A percentile compares a stretch with the other conserved stretches of the same genome.
These are phyloP conservation scores for Colletotrichum sublineola DNA, from an alignment of 2,329 filamentous ascomycete species.

Conservation along the genomic window DNA sequence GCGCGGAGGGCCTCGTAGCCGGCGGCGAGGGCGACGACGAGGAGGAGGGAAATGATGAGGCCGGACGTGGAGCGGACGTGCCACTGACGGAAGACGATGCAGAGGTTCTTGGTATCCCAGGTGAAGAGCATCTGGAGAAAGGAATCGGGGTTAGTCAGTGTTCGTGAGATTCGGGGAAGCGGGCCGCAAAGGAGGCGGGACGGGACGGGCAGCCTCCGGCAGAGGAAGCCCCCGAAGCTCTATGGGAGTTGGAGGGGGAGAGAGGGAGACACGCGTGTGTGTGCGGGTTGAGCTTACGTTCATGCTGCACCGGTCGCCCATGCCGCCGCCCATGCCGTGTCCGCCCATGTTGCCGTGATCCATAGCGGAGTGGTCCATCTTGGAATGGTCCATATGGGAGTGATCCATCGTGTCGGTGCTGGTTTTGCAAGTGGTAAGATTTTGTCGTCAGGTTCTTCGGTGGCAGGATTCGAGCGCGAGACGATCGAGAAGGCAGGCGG, in stretches of 20 bases:
- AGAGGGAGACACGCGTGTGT: conserved; percentile 4
- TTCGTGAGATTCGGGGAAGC: neutral
- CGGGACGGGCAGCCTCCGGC: neutral
- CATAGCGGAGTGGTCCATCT: conserved; percentile 61
- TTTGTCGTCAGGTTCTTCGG: conserved; percentile 1
- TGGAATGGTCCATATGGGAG: conserved; percentile 57
- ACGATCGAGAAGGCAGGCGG: neutral
- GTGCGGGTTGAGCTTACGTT: conserved; percentile 72
- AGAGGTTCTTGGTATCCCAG: conserved; percentile 93
- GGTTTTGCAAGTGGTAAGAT: neutral
- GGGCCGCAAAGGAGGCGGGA: neutral
- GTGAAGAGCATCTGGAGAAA: conserved; percentile 91
- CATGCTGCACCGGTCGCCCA: conserved; percentile 85
- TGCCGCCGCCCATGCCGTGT: conserved; percentile 69
- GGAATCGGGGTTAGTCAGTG: conserved; percentile 39
- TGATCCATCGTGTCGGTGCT: conserved; percentile 12
- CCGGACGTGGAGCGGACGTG: conserved; percentile 81
- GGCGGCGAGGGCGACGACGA: conserved; percentile 85
- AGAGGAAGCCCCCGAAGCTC: neutral
- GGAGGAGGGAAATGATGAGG: conserved; percentile 85
- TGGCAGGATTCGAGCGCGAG: neutral
- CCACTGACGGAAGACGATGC: conserved; percentile 95
- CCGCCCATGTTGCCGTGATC: conserved; percentile 61
- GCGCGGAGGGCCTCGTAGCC: conserved; percentile 93
- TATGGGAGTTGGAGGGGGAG: neutral